Base-by-base conservation (phyloP, 192 early-diverging fungal genomes). In the Phycomyces blakesleeanus region DNA sequence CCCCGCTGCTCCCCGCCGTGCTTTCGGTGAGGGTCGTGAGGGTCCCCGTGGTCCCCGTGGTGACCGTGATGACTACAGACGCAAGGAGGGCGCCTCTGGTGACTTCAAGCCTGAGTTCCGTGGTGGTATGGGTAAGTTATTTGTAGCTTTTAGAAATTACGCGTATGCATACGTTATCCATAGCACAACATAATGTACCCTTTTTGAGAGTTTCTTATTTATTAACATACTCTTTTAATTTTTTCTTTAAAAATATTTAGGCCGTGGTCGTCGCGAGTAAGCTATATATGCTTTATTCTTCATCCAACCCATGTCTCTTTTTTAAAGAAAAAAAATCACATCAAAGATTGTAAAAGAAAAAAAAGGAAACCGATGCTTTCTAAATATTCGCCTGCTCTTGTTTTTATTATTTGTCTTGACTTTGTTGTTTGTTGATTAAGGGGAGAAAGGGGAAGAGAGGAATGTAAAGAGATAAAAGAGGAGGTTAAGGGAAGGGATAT, bases 101-200 rank as follows among this genome's bases (percentile, higher is more conserved):
- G 89, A 92, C 82, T 99, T 90, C 86, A 88, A 90, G 78, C 95
- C 97, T 67, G 94, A 96, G 82, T 99, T 99, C 92, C 91, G 91
- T 81, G 90, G 91, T 83, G 91, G 93, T 75, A 83, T 93, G 72
- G 93, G 93, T 77, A 63, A 63, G 49, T 61, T 12, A 27, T 18
- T 29, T 26, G 5, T 2, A 14, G 18, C 21, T 3, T 37, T n/a
- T n/a, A n/a, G n/a, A n/a, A n/a, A n/a, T n/a, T n/a, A n/a, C n/a
- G n/a, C n/a, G n/a, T n/a, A n/a, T n/a, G n/a, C n/a, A n/a, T n/a
- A n/a, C n/a, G n/a, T n/a, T n/a, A n/a, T n/a, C n/a, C n/a, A n/a
- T n/a, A n/a, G n/a, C n/a, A n/a, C n/a, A n/a, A n/a, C n/a, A n/a
- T n/a, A n/a, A n/a, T n/a, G n/a, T n/a, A n/a, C n/a, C n/a, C n/a